Evolutionary conservation across 164 flowering plant genomes (phyloP), one percentile per base, ranked within the genome.

Genomic region (Vitis rupestris): DNA sequence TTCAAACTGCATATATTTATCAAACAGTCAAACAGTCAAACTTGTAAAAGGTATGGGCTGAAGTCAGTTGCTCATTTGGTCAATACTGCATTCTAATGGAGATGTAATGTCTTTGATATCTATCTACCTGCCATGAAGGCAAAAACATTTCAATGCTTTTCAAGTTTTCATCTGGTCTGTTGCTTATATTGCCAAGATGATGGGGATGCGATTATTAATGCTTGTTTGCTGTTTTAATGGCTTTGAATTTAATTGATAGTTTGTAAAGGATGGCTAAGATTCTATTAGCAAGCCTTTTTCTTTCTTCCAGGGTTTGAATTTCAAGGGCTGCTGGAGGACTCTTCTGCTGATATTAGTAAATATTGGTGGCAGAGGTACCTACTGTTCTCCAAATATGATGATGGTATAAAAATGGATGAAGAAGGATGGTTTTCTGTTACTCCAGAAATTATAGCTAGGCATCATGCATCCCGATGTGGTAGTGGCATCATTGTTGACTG

Each of bases 391-490:
- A 85, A 78, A 80, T 95, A 85, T 77, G 97, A 93, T 78, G 82
- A 88, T 57, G 98, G 99, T 51, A 82, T 95, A 75, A 84, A 79
- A 80, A 87, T 93, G 97, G 99, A 95, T 70, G 82, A 85, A 81
- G 98, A 95, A 86, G 97, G 98, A 74, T 95, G 97, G 99, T 93
- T 88, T 80, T 95, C 99, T 78, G 97, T 93, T 48, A 95, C 99
- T 63, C 97, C 99, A 1, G 98, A 95, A 74, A 58, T 77, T 59
- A 79, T 95, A 63, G 93, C 97, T 37, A 80, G 72, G 75, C 93
- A 95, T 82, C 99, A 93, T 67, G 97, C 99, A 10, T 64, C 70
- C 1, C 97, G 94, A 70, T 93, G 94, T 83, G 85, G 87, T 29
- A 15, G 73, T 75, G 97, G 91, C 16, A 49, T 68, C 50, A 50